Conservation (phyloP, 2,329 filamentous ascomycete genomes). For the Cyphellophora attinorum region DNA sequence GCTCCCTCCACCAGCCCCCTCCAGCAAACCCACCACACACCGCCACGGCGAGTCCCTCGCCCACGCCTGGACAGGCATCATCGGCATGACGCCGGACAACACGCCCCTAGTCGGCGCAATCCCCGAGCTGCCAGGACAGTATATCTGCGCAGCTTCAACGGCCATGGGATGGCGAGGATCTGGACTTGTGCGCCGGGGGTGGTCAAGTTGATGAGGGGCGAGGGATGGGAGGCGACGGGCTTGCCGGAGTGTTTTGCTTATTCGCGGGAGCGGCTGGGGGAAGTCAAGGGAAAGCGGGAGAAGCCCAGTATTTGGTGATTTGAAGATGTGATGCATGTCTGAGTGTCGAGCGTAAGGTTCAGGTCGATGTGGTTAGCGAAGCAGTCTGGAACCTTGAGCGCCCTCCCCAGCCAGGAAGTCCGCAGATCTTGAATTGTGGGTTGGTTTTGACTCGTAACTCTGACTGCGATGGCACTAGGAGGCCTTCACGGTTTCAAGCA, state of each 20-base stretch:
- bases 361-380: too few relatives aligned
- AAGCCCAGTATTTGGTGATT: conserved; percentile 4
- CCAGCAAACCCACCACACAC: conserved; percentile 5
- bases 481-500: too few relatives aligned
- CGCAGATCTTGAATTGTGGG: too few relatives aligned
- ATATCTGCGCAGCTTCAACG: conserved; percentile 41
- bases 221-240: conserved; percentile 29
- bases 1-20: conserved; percentile 24
- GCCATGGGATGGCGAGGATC: conserved; percentile 39
- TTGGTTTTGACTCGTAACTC: too few relatives aligned
- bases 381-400: too few relatives aligned
- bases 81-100: conserved; percentile 38
- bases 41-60: conserved; percentile 34
- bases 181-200: conserved; percentile 38
- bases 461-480: too few relatives aligned
- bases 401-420: too few relatives aligned
- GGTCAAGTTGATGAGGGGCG: conserved; percentile 31
- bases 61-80: conserved; percentile 39
- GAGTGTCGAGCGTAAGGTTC: too few relatives aligned
- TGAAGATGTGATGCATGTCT: too few relatives aligned
- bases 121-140: conserved; percentile 33
- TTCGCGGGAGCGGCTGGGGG: conserved; percentile 18
- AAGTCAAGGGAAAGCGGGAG: background rate
- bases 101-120: conserved; percentile 38
- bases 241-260: conserved; percentile 28